Evolutionary conservation across 2,329 filamentous ascomycete species (phyloP).

Genomic region (Talaromyces atroroseus): DNA sequence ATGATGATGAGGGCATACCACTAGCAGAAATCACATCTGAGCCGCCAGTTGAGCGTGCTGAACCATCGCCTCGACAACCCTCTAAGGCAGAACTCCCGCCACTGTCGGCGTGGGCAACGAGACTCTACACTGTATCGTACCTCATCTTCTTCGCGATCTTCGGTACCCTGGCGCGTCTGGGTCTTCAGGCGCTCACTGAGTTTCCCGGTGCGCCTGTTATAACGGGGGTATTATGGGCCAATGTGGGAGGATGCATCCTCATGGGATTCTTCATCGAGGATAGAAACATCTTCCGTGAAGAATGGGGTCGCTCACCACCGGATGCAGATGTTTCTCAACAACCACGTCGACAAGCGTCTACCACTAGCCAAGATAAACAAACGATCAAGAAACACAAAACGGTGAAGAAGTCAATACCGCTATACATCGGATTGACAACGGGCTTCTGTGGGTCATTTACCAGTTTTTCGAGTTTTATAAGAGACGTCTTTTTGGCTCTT

Average conservation of each 20-base stretch:
- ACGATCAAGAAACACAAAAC: constrained; percentile 51
- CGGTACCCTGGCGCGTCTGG: constrained; percentile 77
- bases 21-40: constrained; percentile 12
- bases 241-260: constrained; percentile 71
- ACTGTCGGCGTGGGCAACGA: constrained; percentile 50
- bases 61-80: constrained; percentile 33
- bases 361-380: constrained; percentile 31
- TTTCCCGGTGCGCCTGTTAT: constrained; percentile 72
- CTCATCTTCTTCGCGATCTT: constrained; percentile 79
- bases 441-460: constrained; percentile 89
- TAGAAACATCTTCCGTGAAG: constrained; percentile 64
- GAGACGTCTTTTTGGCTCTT: constrained; percentile 72
- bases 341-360: constrained; percentile 2
- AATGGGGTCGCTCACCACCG: constrained; percentile 47
- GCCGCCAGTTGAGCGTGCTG: constrained; percentile 5
- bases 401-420: constrained; percentile 76
- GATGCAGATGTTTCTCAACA: constrained; percentile 26
- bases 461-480: constrained; percentile 79
- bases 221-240: constrained; percentile 78
- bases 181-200: constrained; percentile 69
- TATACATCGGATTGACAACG: constrained; percentile 80
- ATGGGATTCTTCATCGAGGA: constrained; percentile 86
- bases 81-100: constrained; percentile 14
- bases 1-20: background rate
- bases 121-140: constrained; percentile 70